Base-by-base conservation (phyloP, 2,329 filamentous ascomycete species). In the Metarhizium anisopliae region DNA sequence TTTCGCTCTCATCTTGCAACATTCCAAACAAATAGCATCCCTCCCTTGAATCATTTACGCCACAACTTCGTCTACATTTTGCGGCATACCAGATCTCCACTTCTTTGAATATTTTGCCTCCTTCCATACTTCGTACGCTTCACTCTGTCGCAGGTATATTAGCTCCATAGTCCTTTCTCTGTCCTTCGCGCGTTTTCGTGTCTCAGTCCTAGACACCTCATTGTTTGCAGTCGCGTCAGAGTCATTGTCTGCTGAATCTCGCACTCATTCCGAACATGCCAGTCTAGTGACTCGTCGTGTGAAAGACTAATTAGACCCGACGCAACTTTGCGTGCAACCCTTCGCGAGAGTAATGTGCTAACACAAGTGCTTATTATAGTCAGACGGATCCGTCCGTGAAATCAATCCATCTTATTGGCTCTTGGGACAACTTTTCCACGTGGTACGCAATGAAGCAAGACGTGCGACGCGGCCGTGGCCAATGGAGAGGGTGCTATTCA, bases 341-440 rank as follows among this genome's bases (percentile, higher is more conserved):
- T 30, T 16, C n/a, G n/a, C 25, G 20, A 25, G 30, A n/a, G 5
- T 38, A 14, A 5, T 59, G 40, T 58, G 60, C 64, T 66, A 59
- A 64, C 60, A 47, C 52, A 43, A 53, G 38, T 42, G 50, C n/a
- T 20, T 20, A 59, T 63, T 62, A 56, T 67, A 86, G 83, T 66
- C 77, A 81, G 72, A 84, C 83, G 55, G 70, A 79, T 62, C 78
- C 80, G 60, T 78, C 81, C 53, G 79, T 84, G 59, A 78, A 79
- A 60, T 86, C 86, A 49, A 89, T 96, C 61, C 84, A 89, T 66
- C 80, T 96, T 50, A 79, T 94, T 63, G 93, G 93, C 59, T 96
- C 91, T 60, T 97, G 93, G 93, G 92, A 96, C 75, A 96, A 96
- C 75, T 96, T 96, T 73, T 77, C 80, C 58, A 84, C 81, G 66